Base-by-base conservation (phyloP, 495 filamentous ascomycete species). In the Chaetomidium leptoderma region DNA sequence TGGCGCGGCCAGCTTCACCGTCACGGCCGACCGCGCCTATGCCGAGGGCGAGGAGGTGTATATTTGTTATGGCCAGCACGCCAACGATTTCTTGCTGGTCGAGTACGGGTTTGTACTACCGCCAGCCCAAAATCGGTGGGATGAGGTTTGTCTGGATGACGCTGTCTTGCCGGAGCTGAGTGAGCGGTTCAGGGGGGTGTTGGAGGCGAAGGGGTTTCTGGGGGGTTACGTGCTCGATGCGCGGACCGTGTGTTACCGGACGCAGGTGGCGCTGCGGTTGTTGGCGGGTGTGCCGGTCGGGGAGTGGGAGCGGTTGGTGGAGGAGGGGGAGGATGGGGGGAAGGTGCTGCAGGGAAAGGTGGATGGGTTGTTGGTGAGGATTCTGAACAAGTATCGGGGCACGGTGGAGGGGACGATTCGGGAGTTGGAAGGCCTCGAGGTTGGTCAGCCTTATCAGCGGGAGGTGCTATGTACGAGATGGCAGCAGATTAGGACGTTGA, bases 71-170 rank as follows among this genome's bases (percentile, higher is more conserved):
- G 91, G 91, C 5, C 65, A 72, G 43, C 91, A 96, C 71, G 75
- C 79, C 13, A 91, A 92, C 63, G 90, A 95, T 66, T 88, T 91
- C 57, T 71, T 95, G 30, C 78, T 95, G 5, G 81, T 83, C 3
- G 91, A 96, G 76, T 93, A 95, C 72, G 89, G 89, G 0, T 93
- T 93, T 64, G 81, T 86, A 50, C 78, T 91, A 16, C 39, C 37
- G 7, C 5, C 2, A 23, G 77, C 77, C 8, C 63, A 75, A n/a
- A 92, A 92, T 60, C 71, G 73, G 14, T 86, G 78, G 70, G 90
- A 93, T 60, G 79, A 80, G 61, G 66, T 86, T 8, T 75, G 74
- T n/a, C 77, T 93, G 1, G 89, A 92, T 63, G 81, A 87, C 37
- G 78, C 81, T 23, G 69, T 93, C 51, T 71, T 89, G 33, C 76